These are phyloP conservation scores for Jimgerdemannia flammicorona DNA, from an alignment of 192 early-diverging fungal genomes.

Conservation along the genomic window DNA sequence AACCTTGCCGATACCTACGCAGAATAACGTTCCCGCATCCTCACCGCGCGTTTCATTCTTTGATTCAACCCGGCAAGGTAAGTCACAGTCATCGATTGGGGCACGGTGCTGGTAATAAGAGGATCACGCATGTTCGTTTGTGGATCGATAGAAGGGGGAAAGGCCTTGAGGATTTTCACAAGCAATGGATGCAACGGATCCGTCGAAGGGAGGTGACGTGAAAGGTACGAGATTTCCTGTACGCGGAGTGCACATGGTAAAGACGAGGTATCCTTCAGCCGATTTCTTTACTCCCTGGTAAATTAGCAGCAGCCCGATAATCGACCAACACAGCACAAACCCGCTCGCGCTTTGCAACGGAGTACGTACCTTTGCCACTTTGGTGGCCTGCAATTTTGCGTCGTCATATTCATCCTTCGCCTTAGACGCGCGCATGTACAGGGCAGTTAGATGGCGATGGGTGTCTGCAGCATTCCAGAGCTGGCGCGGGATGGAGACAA, in stretches of 20 bases:
- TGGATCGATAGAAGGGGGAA: conserved; percentile 14
- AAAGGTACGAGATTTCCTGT: neutral
- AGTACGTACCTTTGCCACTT: neutral
- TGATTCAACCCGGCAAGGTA: neutral
- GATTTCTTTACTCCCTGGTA: neutral
- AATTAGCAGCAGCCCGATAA: neutral
- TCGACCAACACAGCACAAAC: neutral
- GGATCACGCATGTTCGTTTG: neutral
- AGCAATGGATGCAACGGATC: conserved; percentile 58
- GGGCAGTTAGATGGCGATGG: conserved; percentile 52
- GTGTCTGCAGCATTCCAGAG: conserved; percentile 77
- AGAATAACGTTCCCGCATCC: neutral
- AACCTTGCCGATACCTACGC: neutral
- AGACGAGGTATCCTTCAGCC: neutral
- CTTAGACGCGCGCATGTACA: conserved; percentile 63
- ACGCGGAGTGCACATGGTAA: neutral
- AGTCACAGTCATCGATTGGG: neutral
- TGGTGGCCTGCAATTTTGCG: conserved; percentile 48
- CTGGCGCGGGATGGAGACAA: conserved; percentile 84
- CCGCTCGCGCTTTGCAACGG: neutral
- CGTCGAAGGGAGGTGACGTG: neutral
- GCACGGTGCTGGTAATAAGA: neutral
- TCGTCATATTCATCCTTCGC: conserved; percentile 82
- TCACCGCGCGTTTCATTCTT: neutral
- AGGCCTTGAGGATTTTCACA: conserved; percentile 60